These are phyloP conservation scores for Paecilomyces variotii DNA, from an alignment of 2,329 filamentous ascomycete genomes.

Conservation along the genomic window DNA sequence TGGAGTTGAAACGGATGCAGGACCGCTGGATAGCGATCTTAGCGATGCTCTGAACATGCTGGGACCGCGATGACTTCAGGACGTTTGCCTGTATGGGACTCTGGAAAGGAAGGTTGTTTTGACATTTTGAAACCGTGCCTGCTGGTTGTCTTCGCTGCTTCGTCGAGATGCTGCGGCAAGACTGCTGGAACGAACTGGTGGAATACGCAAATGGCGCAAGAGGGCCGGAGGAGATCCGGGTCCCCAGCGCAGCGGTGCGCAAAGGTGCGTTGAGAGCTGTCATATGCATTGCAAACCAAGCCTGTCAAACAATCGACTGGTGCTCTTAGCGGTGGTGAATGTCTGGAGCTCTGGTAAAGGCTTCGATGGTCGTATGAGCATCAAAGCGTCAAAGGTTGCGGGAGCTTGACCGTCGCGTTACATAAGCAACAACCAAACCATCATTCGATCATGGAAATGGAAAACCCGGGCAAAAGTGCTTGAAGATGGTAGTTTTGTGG, in stretches of 20 bases:
- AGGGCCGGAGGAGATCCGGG: conserved; percentile 17
- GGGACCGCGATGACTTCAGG: conserved; percentile 10
- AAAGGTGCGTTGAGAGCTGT: conserved; percentile 22
- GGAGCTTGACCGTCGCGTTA: neutral
- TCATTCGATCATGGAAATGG: neutral
- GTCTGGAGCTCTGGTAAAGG: neutral
- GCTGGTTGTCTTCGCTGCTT: conserved; percentile 11
- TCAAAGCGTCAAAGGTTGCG: neutral
- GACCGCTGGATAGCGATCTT: conserved; percentile 3
- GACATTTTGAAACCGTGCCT: conserved; percentile 14
- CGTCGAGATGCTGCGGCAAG: conserved; percentile 5
- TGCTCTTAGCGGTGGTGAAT: neutral
- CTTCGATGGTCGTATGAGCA: neutral
- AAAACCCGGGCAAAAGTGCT: neutral
- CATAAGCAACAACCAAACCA: neutral
- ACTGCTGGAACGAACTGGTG: conserved; percentile 2
- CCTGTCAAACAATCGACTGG: neutral
- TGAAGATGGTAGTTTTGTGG: no score
- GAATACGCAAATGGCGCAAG: conserved; percentile 16
- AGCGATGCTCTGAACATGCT: conserved; percentile 3
- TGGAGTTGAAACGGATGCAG: conserved; percentile 19
- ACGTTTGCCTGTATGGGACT: conserved; percentile 2
- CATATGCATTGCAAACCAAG: conserved; percentile 15
- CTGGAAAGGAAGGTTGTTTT: conserved; percentile 5
- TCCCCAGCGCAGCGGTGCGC: conserved; percentile 22